A percentile compares a stretch with the other conserved stretches of the same genome.
phyloP scores from a whole-genome alignment of 2,329 filamentous ascomycete genomes.

The Tolypocladium capitatum region DNA sequence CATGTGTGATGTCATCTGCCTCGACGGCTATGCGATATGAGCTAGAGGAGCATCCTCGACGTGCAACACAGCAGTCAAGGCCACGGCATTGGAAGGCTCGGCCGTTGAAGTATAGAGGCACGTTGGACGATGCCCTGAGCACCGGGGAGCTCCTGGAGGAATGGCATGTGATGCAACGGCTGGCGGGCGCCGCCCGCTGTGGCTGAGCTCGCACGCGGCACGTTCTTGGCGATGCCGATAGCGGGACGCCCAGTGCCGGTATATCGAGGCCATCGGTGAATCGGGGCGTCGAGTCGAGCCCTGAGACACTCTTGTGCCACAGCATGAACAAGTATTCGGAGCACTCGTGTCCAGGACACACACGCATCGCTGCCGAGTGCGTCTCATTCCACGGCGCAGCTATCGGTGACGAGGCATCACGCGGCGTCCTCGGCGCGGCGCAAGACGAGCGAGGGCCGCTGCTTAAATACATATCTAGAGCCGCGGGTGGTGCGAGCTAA shows the following conservation, averaged over 20 bases:
- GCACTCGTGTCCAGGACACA: background rate
- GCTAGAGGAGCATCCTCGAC: constrained; percentile 2
- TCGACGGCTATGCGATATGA: background rate
- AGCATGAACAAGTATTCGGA: background rate
- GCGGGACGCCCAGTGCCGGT: background rate
- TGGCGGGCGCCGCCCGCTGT: background rate
- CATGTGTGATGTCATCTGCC: constrained; percentile 5
- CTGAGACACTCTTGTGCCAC: background rate
- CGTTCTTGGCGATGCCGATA: background rate
- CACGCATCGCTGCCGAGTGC: background rate
- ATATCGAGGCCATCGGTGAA: background rate
- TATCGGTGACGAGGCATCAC: background rate
- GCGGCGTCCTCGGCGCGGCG: background rate
- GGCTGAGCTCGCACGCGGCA: background rate
- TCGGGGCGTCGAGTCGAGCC: background rate
- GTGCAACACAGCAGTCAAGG: constrained; percentile 1
- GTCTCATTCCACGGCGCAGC: background rate
- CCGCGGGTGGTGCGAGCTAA: background rate
- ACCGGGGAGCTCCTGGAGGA: background rate
- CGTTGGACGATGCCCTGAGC: background rate
- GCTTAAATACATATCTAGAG: background rate
- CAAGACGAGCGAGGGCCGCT: background rate
- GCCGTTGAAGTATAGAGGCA: background rate
- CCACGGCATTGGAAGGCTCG: background rate
- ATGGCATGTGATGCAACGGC: constrained; percentile 4